phyloP scores from a whole-genome alignment of 345 rosid species.

The Camelina neglecta region DNA sequence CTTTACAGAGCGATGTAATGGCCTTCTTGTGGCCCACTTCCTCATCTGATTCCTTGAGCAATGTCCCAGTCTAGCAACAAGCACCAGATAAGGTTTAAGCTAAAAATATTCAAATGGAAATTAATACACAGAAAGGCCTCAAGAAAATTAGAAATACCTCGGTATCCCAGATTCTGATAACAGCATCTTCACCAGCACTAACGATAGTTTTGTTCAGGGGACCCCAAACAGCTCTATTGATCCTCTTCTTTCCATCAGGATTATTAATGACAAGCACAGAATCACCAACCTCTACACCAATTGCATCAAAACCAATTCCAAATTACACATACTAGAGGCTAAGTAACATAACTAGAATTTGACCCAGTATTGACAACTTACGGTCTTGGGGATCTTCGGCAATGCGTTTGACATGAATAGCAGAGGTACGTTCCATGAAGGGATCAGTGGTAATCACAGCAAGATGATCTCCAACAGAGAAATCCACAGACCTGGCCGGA shows the following conservation, averaged over 20 bases:
- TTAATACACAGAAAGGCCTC: neutral
- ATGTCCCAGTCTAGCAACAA: slow-evolving; percentile 74
- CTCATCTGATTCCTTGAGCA: slow-evolving; percentile 67
- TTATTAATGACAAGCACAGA: slow-evolving; percentile 69
- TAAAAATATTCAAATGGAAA: neutral
- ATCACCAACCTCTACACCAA: slow-evolving; percentile 64
- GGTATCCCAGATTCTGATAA: slow-evolving; percentile 87
- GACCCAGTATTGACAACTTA: slow-evolving; percentile 41
- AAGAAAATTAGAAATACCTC: slow-evolving; percentile 56
- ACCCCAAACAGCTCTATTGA: slow-evolving; percentile 96
- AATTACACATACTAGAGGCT: neutral
- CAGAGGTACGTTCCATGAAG: slow-evolving; percentile 85
- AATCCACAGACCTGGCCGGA: slow-evolving; percentile 88
- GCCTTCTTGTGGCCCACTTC: slow-evolving; percentile 88
- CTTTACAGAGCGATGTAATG: slow-evolving; percentile 78
- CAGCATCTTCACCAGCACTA: slow-evolving; percentile 88
- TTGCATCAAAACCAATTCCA: neutral
- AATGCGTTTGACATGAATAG: slow-evolving; percentile 85
- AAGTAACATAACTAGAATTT: no score
- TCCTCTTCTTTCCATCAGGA: slow-evolving; percentile 71
- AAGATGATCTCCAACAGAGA: slow-evolving; percentile 82
- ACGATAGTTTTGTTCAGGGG: slow-evolving; percentile 80
- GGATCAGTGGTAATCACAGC: slow-evolving; percentile 93
- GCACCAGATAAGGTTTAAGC: neutral
- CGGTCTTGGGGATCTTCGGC: slow-evolving; percentile 68